Conservation (phyloP, 2,329 filamentous ascomycete species). For the Cryphonectria radicalis region DNA sequence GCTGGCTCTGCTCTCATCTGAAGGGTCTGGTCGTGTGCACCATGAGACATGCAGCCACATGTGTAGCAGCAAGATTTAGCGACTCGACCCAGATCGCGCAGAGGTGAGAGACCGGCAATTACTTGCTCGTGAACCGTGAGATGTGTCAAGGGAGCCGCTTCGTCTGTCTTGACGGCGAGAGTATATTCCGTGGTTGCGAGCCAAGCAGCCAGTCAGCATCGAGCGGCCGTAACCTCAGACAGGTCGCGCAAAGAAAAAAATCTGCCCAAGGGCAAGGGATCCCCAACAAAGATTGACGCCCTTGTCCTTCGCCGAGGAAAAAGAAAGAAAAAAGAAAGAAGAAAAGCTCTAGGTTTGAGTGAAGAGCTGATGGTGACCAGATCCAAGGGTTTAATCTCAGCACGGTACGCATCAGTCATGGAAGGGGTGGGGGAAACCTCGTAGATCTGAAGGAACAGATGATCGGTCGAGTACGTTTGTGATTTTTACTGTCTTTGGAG, state of each 20-base stretch:
- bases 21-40: slow-evolving; percentile 23
- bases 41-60: slow-evolving; percentile 30
- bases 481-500: background rate
- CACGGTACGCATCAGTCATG: background rate
- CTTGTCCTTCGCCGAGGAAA: background rate
- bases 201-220: background rate
- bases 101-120: slow-evolving; percentile 17
- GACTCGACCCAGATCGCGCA: slow-evolving; percentile 26
- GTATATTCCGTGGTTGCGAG: slow-evolving; percentile 5
- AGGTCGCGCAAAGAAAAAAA: slow-evolving; percentile 2
- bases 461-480: background rate
- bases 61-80: slow-evolving; percentile 29
- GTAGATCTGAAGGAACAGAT: background rate
- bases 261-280: slow-evolving; percentile 7
- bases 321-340: too few species aligned
- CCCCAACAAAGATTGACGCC: background rate
- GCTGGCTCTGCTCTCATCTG: slow-evolving; percentile 18
- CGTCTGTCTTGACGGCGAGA: background rate
- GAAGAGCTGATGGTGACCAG: background rate
- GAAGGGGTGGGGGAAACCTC: background rate
- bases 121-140: slow-evolving; percentile 18
- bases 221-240: slow-evolving; percentile 13
- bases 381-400: background rate
- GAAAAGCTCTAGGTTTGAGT: slow-evolving; percentile 1
- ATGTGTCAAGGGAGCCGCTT: slow-evolving; percentile 15